Evolutionary conservation across 352 stramenopile species (phyloP).

Genomic region (Aphanomyces cochlioides): DNA sequence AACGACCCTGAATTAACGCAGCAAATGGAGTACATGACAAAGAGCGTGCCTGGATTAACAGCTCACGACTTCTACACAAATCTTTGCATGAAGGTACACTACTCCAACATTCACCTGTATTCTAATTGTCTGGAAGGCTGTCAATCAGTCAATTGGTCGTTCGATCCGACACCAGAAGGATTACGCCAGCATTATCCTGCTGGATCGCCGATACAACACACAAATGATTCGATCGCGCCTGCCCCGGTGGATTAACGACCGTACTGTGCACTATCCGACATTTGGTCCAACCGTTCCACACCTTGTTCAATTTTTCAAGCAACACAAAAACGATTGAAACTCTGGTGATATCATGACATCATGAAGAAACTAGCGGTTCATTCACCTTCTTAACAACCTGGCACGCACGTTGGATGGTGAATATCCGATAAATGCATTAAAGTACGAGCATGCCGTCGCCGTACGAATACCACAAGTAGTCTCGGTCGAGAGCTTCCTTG

Average conservation of each 20-base stretch:
- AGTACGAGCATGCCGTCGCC: slow-evolving; percentile 29
- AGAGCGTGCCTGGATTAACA: slow-evolving; percentile 41
- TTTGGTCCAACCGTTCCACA: slow-evolving; percentile 74
- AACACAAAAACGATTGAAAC: not conserved
- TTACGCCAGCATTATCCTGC: slow-evolving; percentile 95
- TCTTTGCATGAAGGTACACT: slow-evolving; percentile 91
- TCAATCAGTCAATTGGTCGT: slow-evolving; percentile 98
- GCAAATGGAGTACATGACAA: slow-evolving; percentile 94
- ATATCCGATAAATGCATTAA: not conserved
- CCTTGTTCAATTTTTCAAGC: slow-evolving; percentile 66
- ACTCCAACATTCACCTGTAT: not conserved
- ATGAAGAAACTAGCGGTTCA: too few relatives aligned
- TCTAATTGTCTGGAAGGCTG: slow-evolving; percentile 49
- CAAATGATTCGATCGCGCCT: slow-evolving; percentile 56
- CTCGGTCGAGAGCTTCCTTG: slow-evolving; percentile 25
- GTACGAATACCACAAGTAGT: slow-evolving; percentile 31
- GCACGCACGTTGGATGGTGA: not conserved
- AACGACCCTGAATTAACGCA: slow-evolving; percentile 94
- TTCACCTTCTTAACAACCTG: not conserved
- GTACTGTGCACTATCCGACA: slow-evolving; percentile 52
- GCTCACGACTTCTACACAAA: slow-evolving; percentile 95
- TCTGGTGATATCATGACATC: not conserved
- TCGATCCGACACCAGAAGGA: slow-evolving; percentile 97
- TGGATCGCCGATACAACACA: slow-evolving; percentile 92
- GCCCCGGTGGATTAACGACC: slow-evolving; percentile 79